Percentiles rank a stretch among this genome's conserved stretches.
phyloP scores from a whole-genome alignment of 2,329 filamentous ascomycete species.

The Sclerotinia subarctica region DNA sequence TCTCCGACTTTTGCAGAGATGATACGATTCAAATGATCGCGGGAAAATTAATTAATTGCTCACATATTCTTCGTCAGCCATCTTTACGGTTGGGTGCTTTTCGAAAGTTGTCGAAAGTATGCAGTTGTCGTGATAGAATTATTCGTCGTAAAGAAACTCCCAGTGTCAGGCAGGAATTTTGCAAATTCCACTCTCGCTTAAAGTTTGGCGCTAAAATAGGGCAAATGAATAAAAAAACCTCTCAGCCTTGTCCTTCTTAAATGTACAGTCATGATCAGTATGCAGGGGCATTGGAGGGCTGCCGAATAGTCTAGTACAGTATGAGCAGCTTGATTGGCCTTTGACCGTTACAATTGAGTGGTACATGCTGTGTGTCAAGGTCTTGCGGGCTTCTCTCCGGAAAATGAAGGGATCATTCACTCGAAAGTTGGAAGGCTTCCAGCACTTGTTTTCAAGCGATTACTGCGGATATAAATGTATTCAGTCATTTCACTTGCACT shows the following conservation, averaged over 20 bases:
- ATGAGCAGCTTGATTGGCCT: background rate
- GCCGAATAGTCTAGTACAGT: background rate
- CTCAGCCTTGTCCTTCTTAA: constrained; percentile 8
- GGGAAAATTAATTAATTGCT: constrained; percentile 38
- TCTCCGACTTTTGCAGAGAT: background rate
- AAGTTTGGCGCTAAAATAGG: constrained; percentile 17
- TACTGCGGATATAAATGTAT: background rate
- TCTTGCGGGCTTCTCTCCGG: background rate
- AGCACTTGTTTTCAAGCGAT: background rate
- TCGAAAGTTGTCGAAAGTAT: constrained; percentile 36
- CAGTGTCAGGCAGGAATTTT: constrained; percentile 4
- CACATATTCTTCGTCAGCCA: constrained; percentile 77
- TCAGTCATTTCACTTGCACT: background rate
- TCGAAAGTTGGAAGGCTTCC: background rate
- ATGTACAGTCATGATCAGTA: background rate
- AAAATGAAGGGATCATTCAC: background rate
- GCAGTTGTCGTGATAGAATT: constrained; percentile 26
- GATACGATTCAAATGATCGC: background rate
- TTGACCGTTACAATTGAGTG: background rate
- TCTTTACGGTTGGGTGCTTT: constrained; percentile 52
- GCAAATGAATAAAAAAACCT: constrained; percentile 2
- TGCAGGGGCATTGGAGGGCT: background rate
- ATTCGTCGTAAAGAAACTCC: background rate
- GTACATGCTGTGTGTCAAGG: background rate
- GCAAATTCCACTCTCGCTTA: constrained; percentile 16